phyloP scores from a whole-genome alignment of 2,329 filamentous ascomycete species.

The Neopestalotiopsis rosae region DNA sequence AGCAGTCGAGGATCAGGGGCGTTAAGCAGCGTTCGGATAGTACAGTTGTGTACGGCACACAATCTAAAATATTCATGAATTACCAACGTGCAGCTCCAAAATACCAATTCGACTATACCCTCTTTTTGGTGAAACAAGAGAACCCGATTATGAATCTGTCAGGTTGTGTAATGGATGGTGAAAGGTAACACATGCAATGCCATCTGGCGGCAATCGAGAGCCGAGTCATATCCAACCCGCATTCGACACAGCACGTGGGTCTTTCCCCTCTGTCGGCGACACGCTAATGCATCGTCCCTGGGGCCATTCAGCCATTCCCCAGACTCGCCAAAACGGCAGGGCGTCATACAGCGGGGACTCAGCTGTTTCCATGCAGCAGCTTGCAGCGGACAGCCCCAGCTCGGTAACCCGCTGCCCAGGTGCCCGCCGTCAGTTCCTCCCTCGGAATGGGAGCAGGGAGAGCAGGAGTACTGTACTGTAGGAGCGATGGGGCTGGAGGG shows the following conservation, averaged over 20 bases:
- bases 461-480: too few relatives aligned
- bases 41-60: too few relatives aligned
- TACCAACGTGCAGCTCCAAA: too few relatives aligned
- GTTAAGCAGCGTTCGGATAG: too few relatives aligned
- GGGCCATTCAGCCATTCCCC: constrained; percentile 3
- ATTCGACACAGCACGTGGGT: constrained; percentile 6
- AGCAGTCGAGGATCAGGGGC: too few relatives aligned
- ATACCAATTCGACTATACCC: too few relatives aligned
- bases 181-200: neutral
- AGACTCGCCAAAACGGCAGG: constrained; percentile 1
- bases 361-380: neutral
- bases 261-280: constrained; percentile 6
- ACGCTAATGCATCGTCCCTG: constrained; percentile 12
- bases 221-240: constrained; percentile 1
- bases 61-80: too few relatives aligned
- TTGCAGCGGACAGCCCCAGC: neutral
- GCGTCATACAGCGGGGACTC: neutral
- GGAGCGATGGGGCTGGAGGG: neutral
- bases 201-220: neutral
- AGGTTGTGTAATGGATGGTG: too few relatives aligned
- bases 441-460: neutral
- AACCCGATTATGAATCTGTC: too few relatives aligned
- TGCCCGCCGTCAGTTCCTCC: neutral
- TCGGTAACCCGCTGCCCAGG: neutral
- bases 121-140: too few relatives aligned